These are phyloP conservation scores for Leccinum subrobustum DNA, from an alignment of 1,284 basidiomycete species.

Conservation along the genomic window DNA sequence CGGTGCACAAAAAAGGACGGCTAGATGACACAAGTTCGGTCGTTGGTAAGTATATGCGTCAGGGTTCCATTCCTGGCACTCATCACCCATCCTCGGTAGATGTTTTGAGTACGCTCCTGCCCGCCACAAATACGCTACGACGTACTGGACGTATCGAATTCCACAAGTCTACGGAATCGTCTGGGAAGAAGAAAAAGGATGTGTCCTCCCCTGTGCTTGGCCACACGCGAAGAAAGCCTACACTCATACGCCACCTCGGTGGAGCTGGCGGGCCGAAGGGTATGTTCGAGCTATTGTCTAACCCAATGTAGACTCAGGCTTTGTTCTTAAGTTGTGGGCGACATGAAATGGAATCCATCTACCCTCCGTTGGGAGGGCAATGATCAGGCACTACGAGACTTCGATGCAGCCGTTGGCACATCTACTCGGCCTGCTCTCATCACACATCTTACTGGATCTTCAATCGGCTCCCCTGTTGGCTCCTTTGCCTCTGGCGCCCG, in stretches of 20 bases:
- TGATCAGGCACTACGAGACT: slow-evolving; percentile 85
- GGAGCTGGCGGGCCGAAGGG: slow-evolving; percentile 73
- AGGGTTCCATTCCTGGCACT: background rate
- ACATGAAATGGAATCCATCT: slow-evolving; percentile 95
- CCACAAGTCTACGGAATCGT: slow-evolving; percentile 35
- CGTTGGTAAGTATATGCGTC: slow-evolving; percentile 39
- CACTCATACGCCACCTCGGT: slow-evolving; percentile 85
- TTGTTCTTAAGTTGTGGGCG: slow-evolving; percentile 68
- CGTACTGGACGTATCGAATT: slow-evolving; percentile 46
- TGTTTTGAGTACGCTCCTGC: slow-evolving; percentile 25
- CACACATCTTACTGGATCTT: slow-evolving; percentile 82
- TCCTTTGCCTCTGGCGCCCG: slow-evolving; percentile 76
- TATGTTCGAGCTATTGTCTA: slow-evolving; percentile 37
- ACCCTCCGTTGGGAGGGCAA: slow-evolving; percentile 96
- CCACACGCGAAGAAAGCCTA: slow-evolving; percentile 68
- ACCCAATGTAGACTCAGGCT: slow-evolving; percentile 18
- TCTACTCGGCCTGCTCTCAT: slow-evolving; percentile 95
- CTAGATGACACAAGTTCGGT: slow-evolving; percentile 36
- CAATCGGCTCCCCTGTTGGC: slow-evolving; percentile 74
- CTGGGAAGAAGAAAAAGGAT: slow-evolving; percentile 57
- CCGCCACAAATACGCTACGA: slow-evolving; percentile 40
- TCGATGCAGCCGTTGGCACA: slow-evolving; percentile 78
- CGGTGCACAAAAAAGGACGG: slow-evolving; percentile 52
- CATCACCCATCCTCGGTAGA: slow-evolving; percentile 20
- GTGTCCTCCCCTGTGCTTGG: slow-evolving; percentile 40